A percentile compares a stretch with the other conserved stretches of the same genome.
Evolutionary conservation across 495 filamentous ascomycete genomes (phyloP).

Genomic region (Delitschia confertaspora): DNA sequence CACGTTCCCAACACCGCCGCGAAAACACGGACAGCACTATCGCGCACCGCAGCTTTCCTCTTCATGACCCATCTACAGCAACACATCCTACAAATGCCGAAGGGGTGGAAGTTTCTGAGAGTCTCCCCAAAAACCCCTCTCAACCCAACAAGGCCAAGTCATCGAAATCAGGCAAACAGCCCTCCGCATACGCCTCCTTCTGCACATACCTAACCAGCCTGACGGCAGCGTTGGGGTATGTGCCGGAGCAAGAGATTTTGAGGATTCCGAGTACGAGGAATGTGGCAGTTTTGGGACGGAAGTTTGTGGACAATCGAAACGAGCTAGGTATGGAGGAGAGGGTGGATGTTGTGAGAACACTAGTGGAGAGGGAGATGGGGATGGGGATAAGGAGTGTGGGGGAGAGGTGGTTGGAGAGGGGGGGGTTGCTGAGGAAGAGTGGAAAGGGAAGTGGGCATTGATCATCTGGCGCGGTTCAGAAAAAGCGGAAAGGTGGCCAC

Average conservation of each 20-base stretch:
- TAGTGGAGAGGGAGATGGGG: constrained; percentile 20
- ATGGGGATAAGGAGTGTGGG: constrained; percentile 8
- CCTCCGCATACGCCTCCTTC: constrained; percentile 63
- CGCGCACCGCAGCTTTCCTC: too few species aligned
- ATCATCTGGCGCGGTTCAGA: too few species aligned
- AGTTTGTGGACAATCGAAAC: background rate
- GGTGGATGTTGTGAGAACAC: constrained; percentile 7
- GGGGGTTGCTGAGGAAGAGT: constrained; percentile 9
- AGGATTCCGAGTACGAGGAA: constrained; percentile 88
- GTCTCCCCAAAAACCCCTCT: too few species aligned
- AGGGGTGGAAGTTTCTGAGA: too few species aligned
- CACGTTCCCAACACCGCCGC: too few species aligned
- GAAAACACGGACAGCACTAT: constrained; percentile 14
- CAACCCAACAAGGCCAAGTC: too few species aligned
- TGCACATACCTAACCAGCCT: constrained; percentile 61
- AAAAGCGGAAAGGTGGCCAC: too few species aligned
- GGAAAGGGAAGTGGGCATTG: constrained; percentile 18
- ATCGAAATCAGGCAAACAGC: constrained; percentile 30
- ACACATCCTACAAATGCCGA: too few species aligned
- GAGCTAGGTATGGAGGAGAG: constrained; percentile 5
- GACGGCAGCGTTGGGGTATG: constrained; percentile 61
- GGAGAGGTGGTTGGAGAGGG: constrained; percentile 14
- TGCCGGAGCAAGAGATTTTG: constrained; percentile 68
- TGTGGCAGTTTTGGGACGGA: constrained; percentile 59
- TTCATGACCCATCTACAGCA: too few species aligned